These are phyloP conservation scores for Craterostigma plantagineum DNA, from an alignment of 257 asterid species.

Conservation along the genomic window DNA sequence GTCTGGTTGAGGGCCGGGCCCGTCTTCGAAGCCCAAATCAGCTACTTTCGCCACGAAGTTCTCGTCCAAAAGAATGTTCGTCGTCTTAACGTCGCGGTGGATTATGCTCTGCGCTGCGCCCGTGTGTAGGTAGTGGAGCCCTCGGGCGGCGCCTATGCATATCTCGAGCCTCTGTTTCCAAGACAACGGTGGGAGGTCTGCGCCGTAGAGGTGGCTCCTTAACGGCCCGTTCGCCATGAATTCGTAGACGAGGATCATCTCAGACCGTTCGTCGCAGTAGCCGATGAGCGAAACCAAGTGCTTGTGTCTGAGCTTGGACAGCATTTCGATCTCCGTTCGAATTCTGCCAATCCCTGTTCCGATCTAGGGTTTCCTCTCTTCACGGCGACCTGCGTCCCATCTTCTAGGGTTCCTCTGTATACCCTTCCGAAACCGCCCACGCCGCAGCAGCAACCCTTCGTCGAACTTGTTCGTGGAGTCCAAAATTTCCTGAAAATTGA, in stretches of 20 bases:
- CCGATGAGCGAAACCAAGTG: constrained; percentile 73
- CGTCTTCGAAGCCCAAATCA: constrained; percentile 64
- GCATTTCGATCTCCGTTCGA: constrained; percentile 60
- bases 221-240: constrained; percentile 83
- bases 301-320: constrained; percentile 66
- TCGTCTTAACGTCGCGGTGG: constrained; percentile 69
- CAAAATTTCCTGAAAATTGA: constrained; percentile 48
- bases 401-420: constrained; percentile 51
- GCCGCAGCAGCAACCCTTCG: constrained; percentile 48
- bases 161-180: constrained; percentile 67
- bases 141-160: constrained; percentile 71
- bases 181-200: constrained; percentile 47
- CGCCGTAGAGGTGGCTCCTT: constrained; percentile 61
- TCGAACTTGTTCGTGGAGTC: constrained; percentile 57
- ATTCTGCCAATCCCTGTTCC: constrained; percentile 67
- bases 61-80: constrained; percentile 60
- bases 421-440: constrained; percentile 79
- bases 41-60: constrained; percentile 62
- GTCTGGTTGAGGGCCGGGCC: constrained; percentile 70
- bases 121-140: constrained; percentile 72
- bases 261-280: constrained; percentile 59
- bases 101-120: constrained; percentile 62
- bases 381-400: constrained; percentile 51
- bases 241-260: constrained; percentile 65
- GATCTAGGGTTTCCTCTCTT: constrained; percentile 72